Base-by-base conservation (phyloP, 768 basidiomycete genomes). In the Pulveroboletus ravenelii region DNA sequence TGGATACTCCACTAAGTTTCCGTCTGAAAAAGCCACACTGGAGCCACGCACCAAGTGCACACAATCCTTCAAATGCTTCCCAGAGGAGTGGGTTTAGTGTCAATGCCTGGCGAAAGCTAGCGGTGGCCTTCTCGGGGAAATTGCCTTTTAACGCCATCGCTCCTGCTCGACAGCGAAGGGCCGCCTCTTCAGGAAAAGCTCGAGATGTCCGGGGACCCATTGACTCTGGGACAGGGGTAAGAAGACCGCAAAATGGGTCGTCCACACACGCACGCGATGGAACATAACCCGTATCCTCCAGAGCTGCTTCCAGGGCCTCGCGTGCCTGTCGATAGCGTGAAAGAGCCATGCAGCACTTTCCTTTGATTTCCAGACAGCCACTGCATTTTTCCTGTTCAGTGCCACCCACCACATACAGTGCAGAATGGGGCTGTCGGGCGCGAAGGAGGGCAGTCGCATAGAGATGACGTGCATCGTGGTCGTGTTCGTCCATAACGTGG, bases 51-150 rank as follows among this genome's bases (percentile, higher is more conserved):
- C 93, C 93, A 40, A 90, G 70, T 29, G 77, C 70, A 65, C 93
- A 95, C 31, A 96, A 67, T 0, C 89, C 92, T 62, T 93, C 89
- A 60, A 93, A 88, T 5, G 93, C 93, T 66, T 96, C 93, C 92
- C 92, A 95, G 47, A 93, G 70, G 64, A 89, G 79, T 30, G 90
- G 89, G 62, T 91, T 85, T 41, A 83, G 64, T 13, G 73, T 65
- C 53, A 96, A 74, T 25, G 91, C 87, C 51, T 83, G 79, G 41
- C 76, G 76, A 66, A 87, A 94, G 62, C 82, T 85, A 47, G 70
- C 62, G 23, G 77, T 72, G n/a, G 93, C 93, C 57, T 81, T 79
- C 47, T 86, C 84, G 3, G 78, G 78, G 51, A 88, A 76, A 66
- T 92, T 90, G 43, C 86, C 89, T 67, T 85, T 89, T 63, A 84